These are phyloP conservation scores for Nectriaceae sp. DNA, from an alignment of 2,329 filamentous ascomycete genomes.

Conservation along the genomic window DNA sequence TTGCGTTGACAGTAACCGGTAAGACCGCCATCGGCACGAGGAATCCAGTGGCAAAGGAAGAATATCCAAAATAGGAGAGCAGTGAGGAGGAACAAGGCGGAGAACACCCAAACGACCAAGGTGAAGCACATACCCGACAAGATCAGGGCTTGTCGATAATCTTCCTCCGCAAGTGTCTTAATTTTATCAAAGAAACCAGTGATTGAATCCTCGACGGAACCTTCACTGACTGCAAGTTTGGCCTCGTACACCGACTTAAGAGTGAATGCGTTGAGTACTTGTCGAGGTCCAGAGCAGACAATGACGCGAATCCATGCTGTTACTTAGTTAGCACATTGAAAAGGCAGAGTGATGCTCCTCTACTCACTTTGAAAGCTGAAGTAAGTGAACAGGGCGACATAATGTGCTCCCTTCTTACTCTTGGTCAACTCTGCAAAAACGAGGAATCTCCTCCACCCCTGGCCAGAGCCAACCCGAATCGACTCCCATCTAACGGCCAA, in stretches of 20 bases:
- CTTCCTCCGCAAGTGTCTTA: constrained; percentile 67
- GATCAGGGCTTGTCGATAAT: constrained; percentile 79
- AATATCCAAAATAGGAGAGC: constrained; percentile 79
- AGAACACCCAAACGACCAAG: constrained; percentile 83
- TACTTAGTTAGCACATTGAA: constrained; percentile 12
- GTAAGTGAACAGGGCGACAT: constrained; percentile 88
- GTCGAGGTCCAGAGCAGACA: constrained; percentile 87
- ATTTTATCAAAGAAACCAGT: constrained; percentile 84
- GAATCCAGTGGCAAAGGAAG: constrained; percentile 93
- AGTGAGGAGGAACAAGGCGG: constrained; percentile 72
- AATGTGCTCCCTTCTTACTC: constrained; percentile 87
- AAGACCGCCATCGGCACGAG: constrained; percentile 76
- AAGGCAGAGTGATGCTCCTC: background rate
- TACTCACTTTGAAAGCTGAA: constrained; percentile 69
- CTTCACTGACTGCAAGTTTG: constrained; percentile 61
- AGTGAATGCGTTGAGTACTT: constrained; percentile 87
- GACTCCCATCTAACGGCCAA: constrained; percentile 84
- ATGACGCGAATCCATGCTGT: constrained; percentile 84
- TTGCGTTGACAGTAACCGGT: constrained; percentile 88
- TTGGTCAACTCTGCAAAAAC: constrained; percentile 91
- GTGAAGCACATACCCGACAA: constrained; percentile 93
- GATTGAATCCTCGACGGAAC: constrained; percentile 62
- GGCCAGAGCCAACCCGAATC: constrained; percentile 70
- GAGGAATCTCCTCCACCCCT: constrained; percentile 87
- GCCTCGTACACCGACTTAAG: constrained; percentile 80